Base-by-base conservation (phyloP, 1,284 basidiomycete genomes). In the Sporisorium scitamineum region DNA sequence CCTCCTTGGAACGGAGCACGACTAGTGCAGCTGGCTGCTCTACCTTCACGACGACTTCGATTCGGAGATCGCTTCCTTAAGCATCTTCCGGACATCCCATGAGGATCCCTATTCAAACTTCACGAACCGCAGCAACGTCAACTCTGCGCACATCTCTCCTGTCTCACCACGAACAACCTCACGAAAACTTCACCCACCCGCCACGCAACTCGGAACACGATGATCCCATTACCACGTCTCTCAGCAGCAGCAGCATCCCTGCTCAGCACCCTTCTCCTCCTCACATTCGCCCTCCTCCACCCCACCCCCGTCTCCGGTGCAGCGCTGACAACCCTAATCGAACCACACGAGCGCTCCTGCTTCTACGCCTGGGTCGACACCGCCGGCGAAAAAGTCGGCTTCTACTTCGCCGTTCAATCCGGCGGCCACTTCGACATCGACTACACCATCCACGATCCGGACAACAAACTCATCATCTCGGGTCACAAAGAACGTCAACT, bases 331-430 rank as follows among this genome's bases (percentile, higher is more conserved):
- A 94, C 95, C 4, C 88, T 92, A 31, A 90, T 99, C 65, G 88
- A 89, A 20, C 91, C 94, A 0, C 95, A 94, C 83, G 93, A 97
- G 84, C 89, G 93, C 22, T 87, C 93, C 61, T 99, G 97, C 87
- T 99, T 95, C 87, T 97, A 94, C 83, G 94, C 94, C 8, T 94
- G 95, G 85, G 95, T 97, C n/a, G 96, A 98, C 88, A 94, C 94
- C 86, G 90, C 89, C 1, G 92, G 92, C 47, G 94, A 95, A 87
- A 95, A 95, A 89, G 91, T 95, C 70, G 92, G 94, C 56, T 89
- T 89, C 82, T 89, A 89, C 85, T 89, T 88, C 79, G 88, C 88
- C 22, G 94, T 99, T 29, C 97, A 99, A 90, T 93, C 94, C 42
- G 96, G 97, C 60, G 97, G 96, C 53, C 92, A 92, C 8, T 99